Evolutionary conservation across 139 green algal species (phyloP).

Genomic region (Edaphochlamys debaryana): DNA sequence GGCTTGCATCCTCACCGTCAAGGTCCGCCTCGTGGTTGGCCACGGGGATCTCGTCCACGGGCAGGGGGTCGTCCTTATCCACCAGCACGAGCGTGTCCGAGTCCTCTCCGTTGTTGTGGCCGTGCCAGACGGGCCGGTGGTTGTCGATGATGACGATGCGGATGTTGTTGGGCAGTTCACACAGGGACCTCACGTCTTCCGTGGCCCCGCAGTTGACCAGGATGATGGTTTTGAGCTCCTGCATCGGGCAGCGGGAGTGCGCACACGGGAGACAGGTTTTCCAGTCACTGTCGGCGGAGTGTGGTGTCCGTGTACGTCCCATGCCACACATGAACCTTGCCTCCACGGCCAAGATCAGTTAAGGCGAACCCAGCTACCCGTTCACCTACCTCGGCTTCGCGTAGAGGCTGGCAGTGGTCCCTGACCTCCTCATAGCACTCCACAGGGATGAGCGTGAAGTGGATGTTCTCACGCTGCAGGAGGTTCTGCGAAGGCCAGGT

Average conservation of each 20-base stretch:
- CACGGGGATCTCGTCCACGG: conserved; percentile 23
- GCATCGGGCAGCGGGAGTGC: no score
- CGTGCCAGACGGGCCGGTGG: conserved; percentile 69
- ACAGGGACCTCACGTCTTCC: conserved; percentile 66
- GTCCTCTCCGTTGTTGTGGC: conserved; percentile 50
- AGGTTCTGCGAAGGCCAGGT: conserved; percentile 48
- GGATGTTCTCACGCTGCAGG: conserved; percentile 42
- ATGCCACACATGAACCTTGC: no score
- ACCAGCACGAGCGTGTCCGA: conserved; percentile 55
- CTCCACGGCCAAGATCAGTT: no score
- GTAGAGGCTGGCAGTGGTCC: conserved; percentile 31
- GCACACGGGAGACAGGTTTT: no score
- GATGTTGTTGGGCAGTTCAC: conserved; percentile 58
- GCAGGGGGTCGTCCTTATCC: conserved; percentile 64
- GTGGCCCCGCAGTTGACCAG: conserved; percentile 91
- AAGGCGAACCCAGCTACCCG: no score
- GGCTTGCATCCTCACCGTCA: no score
- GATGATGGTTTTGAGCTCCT: conserved; percentile 73
- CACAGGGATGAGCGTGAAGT: conserved; percentile 64
- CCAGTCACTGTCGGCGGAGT: no score
- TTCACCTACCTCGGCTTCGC: conserved; percentile 27
- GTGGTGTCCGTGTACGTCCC: no score
- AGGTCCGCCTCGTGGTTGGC: conserved; percentile 32
- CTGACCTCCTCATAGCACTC: conserved; percentile 64
- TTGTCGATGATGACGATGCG: conserved; percentile 86